Percentiles rank a stretch among this genome's conserved stretches.
These are phyloP conservation scores for Gomphus sp. DNA, from an alignment of 1,284 basidiomycete genomes.

Conservation along the genomic window DNA sequence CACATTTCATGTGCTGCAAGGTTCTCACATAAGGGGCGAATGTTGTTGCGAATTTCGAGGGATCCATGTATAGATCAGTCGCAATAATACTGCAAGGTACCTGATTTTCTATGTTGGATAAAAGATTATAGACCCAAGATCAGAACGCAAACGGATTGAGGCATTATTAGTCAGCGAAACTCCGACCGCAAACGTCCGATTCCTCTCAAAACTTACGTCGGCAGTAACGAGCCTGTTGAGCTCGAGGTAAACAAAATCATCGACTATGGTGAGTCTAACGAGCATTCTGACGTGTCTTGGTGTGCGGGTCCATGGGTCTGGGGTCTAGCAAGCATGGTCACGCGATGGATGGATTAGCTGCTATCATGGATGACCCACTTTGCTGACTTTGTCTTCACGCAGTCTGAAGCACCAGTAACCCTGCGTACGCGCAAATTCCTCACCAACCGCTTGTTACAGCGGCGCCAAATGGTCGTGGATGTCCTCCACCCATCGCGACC, in stretches of 20 bases:
- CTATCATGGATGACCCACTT: constrained; percentile 2
- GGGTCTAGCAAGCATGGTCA: neutral
- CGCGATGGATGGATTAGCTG: constrained; percentile 10
- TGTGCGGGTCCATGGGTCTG: neutral
- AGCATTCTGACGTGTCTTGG: neutral
- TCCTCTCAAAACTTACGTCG: constrained; percentile 7
- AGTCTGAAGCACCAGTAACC: constrained; percentile 83
- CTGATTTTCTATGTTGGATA: neutral
- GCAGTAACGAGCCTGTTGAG: constrained; percentile 9
- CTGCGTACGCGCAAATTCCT: constrained; percentile 99
- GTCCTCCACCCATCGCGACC: constrained; percentile 93
- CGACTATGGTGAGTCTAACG: constrained; percentile 13
- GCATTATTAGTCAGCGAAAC: neutral
- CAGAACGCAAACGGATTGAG: neutral
- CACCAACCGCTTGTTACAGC: constrained; percentile 95
- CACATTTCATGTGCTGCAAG: constrained; percentile 13
- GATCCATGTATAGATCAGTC: constrained; percentile 13
- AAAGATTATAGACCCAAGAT: neutral
- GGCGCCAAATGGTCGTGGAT: constrained; percentile 89
- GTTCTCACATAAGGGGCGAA: constrained; percentile 45
- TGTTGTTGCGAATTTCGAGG: constrained; percentile 25
- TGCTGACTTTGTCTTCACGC: neutral
- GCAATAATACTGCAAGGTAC: neutral
- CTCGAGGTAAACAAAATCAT: constrained; percentile 11
- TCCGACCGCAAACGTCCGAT: constrained; percentile 6